Base-by-base conservation (phyloP, 1,139 yeast species). In the Protomyces macrosporus region DNA sequence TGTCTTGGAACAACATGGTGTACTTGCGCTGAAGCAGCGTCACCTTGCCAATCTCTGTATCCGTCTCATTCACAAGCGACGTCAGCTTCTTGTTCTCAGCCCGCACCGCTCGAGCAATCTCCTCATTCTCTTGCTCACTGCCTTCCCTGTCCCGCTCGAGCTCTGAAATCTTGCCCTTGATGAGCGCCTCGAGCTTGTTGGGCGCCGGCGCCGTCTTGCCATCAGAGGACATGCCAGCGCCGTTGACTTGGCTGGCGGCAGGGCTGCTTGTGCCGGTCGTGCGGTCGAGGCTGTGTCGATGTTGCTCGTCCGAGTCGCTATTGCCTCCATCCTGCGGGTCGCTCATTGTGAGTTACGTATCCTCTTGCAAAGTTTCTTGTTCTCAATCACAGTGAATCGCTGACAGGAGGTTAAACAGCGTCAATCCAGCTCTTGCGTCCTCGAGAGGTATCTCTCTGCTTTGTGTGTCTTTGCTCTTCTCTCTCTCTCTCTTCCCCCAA, bases 31-130 rank as follows among this genome's bases (percentile, higher is more conserved):
- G 69, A 40, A 67, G 58, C 33, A 63, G 51, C 4, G 67, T 64
- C 37, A 67, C 66, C 52, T 66, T 67, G 51, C 65, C 66, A 16
- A 67, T 62, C 40, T 67, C 73, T 63, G 77, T 65, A 9, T 65
- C 68, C 10, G 62, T 65, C 45, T 52, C 58, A 39, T 54, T 58
- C 34, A 64, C 64, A n/a, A 64, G 50, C 12, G 64, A 61, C 34
- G 66, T 42, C 12, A 67, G 65, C 48, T 67, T 67, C 45, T 65
- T 55, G 54, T 55, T 50, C 50, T 60, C 68, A 32, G 59, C 51
- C 10, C 55, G 65, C 39, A 64, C 65, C 14, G 58, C 68, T 32
- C 62, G 52, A 37, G 64, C 53, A 14, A 61, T 61, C 6, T 48
- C 55, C n/a, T 50, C 40, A 16, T 64, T 60, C 33, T 50, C 61